These are phyloP conservation scores for Fraxinus sp. DNA, from an alignment of 305 asterid species.

Conservation along the genomic window DNA sequence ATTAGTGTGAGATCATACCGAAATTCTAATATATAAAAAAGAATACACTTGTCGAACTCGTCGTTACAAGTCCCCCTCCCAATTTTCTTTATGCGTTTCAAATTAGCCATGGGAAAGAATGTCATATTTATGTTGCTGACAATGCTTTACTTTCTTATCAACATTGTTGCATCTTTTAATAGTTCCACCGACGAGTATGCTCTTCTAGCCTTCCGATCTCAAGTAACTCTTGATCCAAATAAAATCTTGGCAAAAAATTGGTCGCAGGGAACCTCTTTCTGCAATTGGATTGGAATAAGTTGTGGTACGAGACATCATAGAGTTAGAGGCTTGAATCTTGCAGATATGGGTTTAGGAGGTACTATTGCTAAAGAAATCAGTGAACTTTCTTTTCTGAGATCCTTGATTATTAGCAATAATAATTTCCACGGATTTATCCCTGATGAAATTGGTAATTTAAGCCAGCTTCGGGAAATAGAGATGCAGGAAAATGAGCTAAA, in stretches of 20 bases:
- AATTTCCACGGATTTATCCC: conserved; percentile 20
- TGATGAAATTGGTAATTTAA: conserved; percentile 14
- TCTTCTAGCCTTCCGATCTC: conserved; percentile 19
- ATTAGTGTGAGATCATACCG: too few species aligned
- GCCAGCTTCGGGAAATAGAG: conserved; percentile 2
- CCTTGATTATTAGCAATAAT: conserved; percentile 15
- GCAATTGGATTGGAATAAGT: conserved; percentile 23
- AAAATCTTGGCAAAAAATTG: conserved; percentile 23
- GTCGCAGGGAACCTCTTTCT: conserved; percentile 21
- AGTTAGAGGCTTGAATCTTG: conserved; percentile 12
- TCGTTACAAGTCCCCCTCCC: not conserved
- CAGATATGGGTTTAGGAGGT: not conserved
- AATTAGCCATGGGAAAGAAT: not conserved
- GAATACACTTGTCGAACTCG: not conserved
- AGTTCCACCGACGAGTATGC: conserved; percentile 22
- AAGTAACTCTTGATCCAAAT: conserved; percentile 14
- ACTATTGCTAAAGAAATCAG: not conserved
- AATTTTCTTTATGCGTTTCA: not conserved
- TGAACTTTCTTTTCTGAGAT: conserved; percentile 9
- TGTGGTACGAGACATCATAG: conserved; percentile 1
- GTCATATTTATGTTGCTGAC: not conserved
- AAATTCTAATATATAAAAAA: too few species aligned
- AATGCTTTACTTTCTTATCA: not conserved
- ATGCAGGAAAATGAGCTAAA: conserved; percentile 5
- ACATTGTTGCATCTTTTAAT: not conserved